These are phyloP conservation scores for Suillus sp. DNA, from an alignment of 768 basidiomycete genomes.

Conservation along the genomic window DNA sequence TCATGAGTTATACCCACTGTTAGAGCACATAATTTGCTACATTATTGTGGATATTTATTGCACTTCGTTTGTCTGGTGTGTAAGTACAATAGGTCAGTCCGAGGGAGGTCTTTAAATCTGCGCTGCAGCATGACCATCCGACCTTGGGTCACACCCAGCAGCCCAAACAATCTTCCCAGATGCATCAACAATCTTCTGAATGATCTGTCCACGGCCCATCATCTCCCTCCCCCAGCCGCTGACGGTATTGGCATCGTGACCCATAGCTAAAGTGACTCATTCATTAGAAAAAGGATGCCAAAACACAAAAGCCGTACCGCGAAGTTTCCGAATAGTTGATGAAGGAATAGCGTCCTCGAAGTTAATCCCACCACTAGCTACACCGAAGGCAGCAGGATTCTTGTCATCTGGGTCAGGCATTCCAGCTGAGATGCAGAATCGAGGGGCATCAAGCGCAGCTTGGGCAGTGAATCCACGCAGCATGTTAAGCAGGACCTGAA, in stretches of 20 bases:
- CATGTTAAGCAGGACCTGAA: slow-evolving; percentile 91
- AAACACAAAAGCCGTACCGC: slow-evolving; percentile 46
- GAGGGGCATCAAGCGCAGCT: slow-evolving; percentile 89
- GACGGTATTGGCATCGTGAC: slow-evolving; percentile 75
- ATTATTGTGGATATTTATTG: slow-evolving; percentile 9
- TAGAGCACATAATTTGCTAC: slow-evolving; percentile 12
- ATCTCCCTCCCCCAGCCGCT: slow-evolving; percentile 60
- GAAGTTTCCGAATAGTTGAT: slow-evolving; percentile 64
- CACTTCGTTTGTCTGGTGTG: slow-evolving; percentile 1
- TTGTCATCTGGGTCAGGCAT: slow-evolving; percentile 59
- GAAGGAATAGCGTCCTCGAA: slow-evolving; percentile 81
- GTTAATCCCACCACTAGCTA: slow-evolving; percentile 79
- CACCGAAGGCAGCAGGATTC: slow-evolving; percentile 50
- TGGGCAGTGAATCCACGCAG: slow-evolving; percentile 87
- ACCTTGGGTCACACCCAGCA: slow-evolving; percentile 88
- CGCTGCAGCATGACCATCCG: slow-evolving; percentile 84
- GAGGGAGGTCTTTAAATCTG: slow-evolving; percentile 58
- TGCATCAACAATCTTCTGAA: slow-evolving; percentile 71
- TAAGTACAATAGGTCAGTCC: neutral
- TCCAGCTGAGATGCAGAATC: slow-evolving; percentile 94
- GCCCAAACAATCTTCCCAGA: slow-evolving; percentile 87
- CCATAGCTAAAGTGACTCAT: slow-evolving; percentile 64
- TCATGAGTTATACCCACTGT: slow-evolving; percentile 1
- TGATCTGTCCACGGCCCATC: slow-evolving; percentile 88
- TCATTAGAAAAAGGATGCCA: neutral